phyloP scores from a whole-genome alignment of 164 flowering plant genomes.

The Vitis labrusca region DNA sequence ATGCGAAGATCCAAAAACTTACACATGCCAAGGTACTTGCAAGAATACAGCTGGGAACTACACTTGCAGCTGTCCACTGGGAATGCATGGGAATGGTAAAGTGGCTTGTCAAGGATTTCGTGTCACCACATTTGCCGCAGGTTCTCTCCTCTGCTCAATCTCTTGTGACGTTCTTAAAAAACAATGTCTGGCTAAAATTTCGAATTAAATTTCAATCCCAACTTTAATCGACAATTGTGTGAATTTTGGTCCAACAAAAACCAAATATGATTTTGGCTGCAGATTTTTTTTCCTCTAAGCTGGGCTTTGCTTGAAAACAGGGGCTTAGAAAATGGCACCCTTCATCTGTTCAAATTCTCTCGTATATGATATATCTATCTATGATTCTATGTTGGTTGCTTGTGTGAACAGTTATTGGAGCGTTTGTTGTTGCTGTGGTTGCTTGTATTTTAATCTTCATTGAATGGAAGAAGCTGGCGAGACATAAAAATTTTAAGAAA shows the following conservation, averaged over 20 bases:
- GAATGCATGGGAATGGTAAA: constrained; percentile 9
- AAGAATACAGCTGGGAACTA: constrained; percentile 6
- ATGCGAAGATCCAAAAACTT: not conserved
- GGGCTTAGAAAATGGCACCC: too few species aligned
- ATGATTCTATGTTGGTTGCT: too few species aligned
- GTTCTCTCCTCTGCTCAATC: not conserved
- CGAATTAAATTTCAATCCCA: too few species aligned
- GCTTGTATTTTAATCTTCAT: not conserved
- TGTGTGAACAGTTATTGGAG: not conserved
- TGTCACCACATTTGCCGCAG: not conserved
- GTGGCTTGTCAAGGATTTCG: not conserved
- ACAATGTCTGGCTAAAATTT: too few species aligned
- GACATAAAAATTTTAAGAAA: not conserved
- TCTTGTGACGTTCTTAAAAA: too few species aligned
- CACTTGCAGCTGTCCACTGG: constrained; percentile 6
- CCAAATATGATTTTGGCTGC: too few species aligned
- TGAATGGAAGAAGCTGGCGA: not conserved
- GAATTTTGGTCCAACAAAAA: not conserved
- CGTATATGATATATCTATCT: too few species aligned
- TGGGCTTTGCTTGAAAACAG: too few species aligned
- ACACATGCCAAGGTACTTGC: constrained; percentile 6
- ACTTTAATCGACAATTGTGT: not conserved
- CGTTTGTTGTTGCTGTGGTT: not conserved
- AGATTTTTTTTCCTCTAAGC: too few species aligned
- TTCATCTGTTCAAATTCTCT: too few species aligned